Base-by-base conservation (phyloP, 306 rosid genomes). In the Fragaria nilgerrensis region DNA sequence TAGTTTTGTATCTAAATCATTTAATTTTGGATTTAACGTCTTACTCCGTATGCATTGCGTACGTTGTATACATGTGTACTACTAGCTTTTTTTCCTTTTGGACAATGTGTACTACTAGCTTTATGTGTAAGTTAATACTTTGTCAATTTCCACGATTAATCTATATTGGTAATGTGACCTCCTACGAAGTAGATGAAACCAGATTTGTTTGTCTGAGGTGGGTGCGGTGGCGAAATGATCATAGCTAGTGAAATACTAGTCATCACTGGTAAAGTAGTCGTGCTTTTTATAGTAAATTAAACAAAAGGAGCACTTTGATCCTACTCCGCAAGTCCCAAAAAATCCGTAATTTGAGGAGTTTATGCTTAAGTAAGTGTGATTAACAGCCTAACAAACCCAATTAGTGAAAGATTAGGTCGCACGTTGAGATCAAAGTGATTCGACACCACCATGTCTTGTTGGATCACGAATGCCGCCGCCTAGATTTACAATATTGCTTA, bases 381-480 rank as follows among this genome's bases (percentile, higher is more conserved):
- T 82, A 82, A 73, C 37, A 36, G 75, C 86, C 86, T 82, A 81
- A 80, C 53, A 47, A 34, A 49, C 75, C 62, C 34, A n/a, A 80
- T 73, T 72, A 82, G 74, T 47, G 73, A 78, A 78, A 76, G 75
- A 75, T 78, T 43, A n/a, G 78, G 72, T 78, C 67, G 48, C 53
- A 79, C 78, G 70, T 84, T 77, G 70, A 78, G 85, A 85, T 84
- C 77, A 79, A 81, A 80, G 82, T 78, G 90, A 87, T 77, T 85
- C 86, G 89, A 84, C 91, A 79, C 86, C 88, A 89, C 81, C 75
- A 78, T 74, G 75, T 77, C 87, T 76, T 81, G 74, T 87, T 85
- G 82, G 67, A 74, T 66, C 79, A 72, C 77, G 58, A 80, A 68
- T 77, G 71, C 76, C 73, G 84, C 89, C 82, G 76, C 74, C 77